These are phyloP conservation scores for Coemansia umbellata DNA, from an alignment of 192 early-diverging fungal species.

Conservation along the genomic window DNA sequence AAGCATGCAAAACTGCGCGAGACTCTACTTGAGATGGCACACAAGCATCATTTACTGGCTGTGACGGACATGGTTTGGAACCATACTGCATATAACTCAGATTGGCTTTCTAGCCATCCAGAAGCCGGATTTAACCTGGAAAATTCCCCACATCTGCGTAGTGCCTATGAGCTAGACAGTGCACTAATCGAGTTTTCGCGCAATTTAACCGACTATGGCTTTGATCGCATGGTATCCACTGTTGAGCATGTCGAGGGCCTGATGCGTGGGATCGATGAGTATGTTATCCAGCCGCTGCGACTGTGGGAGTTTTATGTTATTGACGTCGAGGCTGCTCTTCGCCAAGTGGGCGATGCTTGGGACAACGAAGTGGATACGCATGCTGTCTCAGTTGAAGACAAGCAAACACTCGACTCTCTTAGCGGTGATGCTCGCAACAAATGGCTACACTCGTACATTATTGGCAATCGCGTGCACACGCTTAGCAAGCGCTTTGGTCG, in stretches of 20 bases:
- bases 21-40: conserved; percentile 53
- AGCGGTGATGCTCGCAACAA: conserved; percentile 23
- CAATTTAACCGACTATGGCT: conserved; percentile 51
- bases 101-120: conserved; percentile 93
- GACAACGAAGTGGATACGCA: background rate
- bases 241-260: conserved; percentile 64
- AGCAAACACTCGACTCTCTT: conserved; percentile 5
- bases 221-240: conserved; percentile 56
- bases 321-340: conserved; percentile 52
- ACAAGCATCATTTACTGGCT: conserved; percentile 68
- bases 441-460: conserved; percentile 40
- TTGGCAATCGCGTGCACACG: conserved; percentile 44
- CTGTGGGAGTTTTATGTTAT: conserved; percentile 92
- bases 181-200: conserved; percentile 70
- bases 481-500: conserved; percentile 44
- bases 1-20: conserved; percentile 64
- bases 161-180: conserved; percentile 93
- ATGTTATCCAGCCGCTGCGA: conserved; percentile 57
- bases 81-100: conserved; percentile 92
- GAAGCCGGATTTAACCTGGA: conserved; percentile 95
- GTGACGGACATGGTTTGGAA: conserved; percentile 98
- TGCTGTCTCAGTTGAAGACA: background rate
- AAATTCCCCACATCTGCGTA: conserved; percentile 88
- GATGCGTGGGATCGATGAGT: conserved; percentile 55
- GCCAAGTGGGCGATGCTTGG: conserved; percentile 49